Evolutionary conservation across 768 basidiomycete genomes (phyloP).

Genomic region (Phaeolepiota aurea): DNA sequence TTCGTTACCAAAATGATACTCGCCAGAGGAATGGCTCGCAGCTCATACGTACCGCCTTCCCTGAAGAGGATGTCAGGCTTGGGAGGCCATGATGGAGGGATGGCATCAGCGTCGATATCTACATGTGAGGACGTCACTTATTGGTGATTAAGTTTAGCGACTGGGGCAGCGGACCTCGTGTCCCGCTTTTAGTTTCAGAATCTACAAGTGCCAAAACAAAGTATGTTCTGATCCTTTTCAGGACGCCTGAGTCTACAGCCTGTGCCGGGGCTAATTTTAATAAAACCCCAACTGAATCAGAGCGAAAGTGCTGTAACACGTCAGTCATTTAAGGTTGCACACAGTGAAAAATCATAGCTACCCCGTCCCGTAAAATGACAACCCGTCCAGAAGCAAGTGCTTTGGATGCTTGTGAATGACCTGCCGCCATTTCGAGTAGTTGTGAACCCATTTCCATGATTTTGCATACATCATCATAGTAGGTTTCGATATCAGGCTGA

Average conservation of each 20-base stretch:
- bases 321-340: background rate
- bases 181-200: constrained; percentile 44
- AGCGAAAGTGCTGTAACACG: constrained; percentile 63
- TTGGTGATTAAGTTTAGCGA: background rate
- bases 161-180: constrained; percentile 34
- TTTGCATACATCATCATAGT: constrained; percentile 65
- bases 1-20: constrained; percentile 74
- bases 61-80: constrained; percentile 34
- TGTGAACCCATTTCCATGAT: constrained; percentile 55
- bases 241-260: constrained; percentile 28
- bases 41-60: constrained; percentile 55
- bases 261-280: constrained; percentile 56
- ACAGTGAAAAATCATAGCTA: constrained; percentile 18
- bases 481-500: constrained; percentile 59
- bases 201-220: constrained; percentile 69
- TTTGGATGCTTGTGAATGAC: constrained; percentile 60
- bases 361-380: constrained; percentile 75
- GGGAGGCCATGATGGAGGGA: constrained; percentile 79
- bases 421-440: constrained; percentile 51
- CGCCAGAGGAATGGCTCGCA: constrained; percentile 53
- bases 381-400: constrained; percentile 67
- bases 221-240: constrained; percentile 49
- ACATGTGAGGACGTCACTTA: background rate
- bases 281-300: constrained; percentile 62
- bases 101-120: constrained; percentile 51